Conservation (phyloP, 495 filamentous ascomycete species). For the Annulohypoxylon stygium region DNA sequence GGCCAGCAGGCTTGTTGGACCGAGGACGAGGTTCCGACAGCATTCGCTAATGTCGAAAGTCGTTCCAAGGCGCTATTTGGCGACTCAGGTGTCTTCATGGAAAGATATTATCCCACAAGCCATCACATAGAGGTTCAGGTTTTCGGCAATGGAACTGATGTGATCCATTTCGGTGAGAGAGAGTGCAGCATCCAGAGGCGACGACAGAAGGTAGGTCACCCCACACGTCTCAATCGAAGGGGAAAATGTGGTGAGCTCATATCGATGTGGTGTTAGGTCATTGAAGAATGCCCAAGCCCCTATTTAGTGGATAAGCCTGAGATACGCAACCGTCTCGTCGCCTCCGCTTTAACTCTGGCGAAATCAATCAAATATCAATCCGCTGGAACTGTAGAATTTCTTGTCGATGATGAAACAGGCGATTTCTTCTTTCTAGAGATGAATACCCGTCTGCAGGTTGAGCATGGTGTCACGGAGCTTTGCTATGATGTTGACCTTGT, state of each 20-base stretch:
- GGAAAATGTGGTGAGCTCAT: slow-evolving; percentile 57
- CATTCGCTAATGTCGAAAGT: slow-evolving; percentile 50
- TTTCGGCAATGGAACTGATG: slow-evolving; percentile 67
- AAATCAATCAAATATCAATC: slow-evolving; percentile 68
- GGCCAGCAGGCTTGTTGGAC: slow-evolving; percentile 61
- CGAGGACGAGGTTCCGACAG: slow-evolving; percentile 55
- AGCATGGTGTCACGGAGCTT: slow-evolving; percentile 74
- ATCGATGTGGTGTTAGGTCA: slow-evolving; percentile 25
- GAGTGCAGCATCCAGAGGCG: slow-evolving; percentile 72
- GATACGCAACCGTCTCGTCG: slow-evolving; percentile 62
- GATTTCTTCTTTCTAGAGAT: slow-evolving; percentile 77
- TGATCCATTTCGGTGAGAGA: slow-evolving; percentile 67
- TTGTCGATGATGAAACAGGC: slow-evolving; percentile 70
- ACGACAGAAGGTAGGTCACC: slow-evolving; percentile 45
- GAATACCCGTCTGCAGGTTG: slow-evolving; percentile 76
- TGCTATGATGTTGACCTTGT: slow-evolving; percentile 72
- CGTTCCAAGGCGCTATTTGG: slow-evolving; percentile 41
- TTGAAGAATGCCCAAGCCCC: slow-evolving; percentile 58
- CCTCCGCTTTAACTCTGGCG: slow-evolving; percentile 65
- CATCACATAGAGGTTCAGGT: slow-evolving; percentile 70
- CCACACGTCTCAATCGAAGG: neutral
- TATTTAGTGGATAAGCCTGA: slow-evolving; percentile 58
- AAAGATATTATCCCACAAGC: slow-evolving; percentile 64
- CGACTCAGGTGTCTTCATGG: slow-evolving; percentile 48
- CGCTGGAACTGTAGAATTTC: slow-evolving; percentile 74